These are phyloP conservation scores for Bocquillonia castaneifolia DNA, from an alignment of 441 rosid genomes.

Conservation along the genomic window DNA sequence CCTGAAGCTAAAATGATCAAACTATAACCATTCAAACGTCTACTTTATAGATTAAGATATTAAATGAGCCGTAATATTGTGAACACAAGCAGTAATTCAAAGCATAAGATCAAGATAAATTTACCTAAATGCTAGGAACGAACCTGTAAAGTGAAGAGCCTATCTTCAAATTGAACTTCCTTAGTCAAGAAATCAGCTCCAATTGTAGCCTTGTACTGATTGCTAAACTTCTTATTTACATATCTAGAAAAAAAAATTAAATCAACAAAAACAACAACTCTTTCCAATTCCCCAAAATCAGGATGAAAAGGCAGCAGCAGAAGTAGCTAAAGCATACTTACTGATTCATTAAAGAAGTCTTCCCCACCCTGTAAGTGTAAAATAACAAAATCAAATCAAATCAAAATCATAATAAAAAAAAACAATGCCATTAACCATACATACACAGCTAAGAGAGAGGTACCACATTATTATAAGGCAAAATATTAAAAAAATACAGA, in stretches of 20 bases:
- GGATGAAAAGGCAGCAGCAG: slow-evolving; percentile 11
- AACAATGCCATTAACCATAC: not conserved
- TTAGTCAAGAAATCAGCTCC: slow-evolving; percentile 80
- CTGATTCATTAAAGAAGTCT: slow-evolving; percentile 94
- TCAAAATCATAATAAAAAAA: not conserved
- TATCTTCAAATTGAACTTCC: slow-evolving; percentile 88
- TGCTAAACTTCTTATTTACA: slow-evolving; percentile 87
- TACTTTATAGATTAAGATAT: no score
- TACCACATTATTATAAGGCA: no score
- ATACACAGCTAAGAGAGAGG: no score
- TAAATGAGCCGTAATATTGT: no score
- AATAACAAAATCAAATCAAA: not conserved
- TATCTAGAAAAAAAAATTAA: slow-evolving; percentile 44
- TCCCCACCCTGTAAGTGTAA: slow-evolving; percentile 68
- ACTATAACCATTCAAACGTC: no score
- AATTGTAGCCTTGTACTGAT: slow-evolving; percentile 86
- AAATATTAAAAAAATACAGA: no score
- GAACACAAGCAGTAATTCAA: not conserved
- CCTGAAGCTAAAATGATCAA: not conserved
- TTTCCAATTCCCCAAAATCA: not conserved
- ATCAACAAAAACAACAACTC: slow-evolving; percentile 16
- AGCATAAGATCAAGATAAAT: not conserved
- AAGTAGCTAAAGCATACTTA: slow-evolving; percentile 49
- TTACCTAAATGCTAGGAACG: not conserved
- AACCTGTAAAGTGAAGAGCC: slow-evolving; percentile 86